phyloP scores from a whole-genome alignment of 1,284 basidiomycete genomes.

The Ustilago crameri region DNA sequence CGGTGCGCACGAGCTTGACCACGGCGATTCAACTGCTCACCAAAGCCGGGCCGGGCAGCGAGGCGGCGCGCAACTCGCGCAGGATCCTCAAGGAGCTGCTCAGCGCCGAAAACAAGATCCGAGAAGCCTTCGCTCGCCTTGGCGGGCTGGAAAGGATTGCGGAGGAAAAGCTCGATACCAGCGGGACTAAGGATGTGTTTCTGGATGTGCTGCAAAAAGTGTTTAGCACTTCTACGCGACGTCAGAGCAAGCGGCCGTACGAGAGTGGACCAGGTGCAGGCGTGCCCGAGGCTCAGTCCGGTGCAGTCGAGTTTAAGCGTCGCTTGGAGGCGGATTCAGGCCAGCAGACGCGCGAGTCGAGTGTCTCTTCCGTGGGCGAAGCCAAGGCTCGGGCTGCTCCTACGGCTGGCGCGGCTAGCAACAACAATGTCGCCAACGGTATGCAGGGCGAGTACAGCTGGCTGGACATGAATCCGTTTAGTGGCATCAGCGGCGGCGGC shows the following conservation, averaged over 20 bases:
- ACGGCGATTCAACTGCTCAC: slow-evolving; percentile 38
- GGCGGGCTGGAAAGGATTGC: slow-evolving; percentile 40
- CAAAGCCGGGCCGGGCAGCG: slow-evolving; percentile 37
- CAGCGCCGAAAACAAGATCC: slow-evolving; percentile 38
- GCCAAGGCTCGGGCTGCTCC: slow-evolving; percentile 3
- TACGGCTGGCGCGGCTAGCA: background rate
- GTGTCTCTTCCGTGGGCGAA: slow-evolving; percentile 15
- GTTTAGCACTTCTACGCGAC: slow-evolving; percentile 14
- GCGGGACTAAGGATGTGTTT: slow-evolving; percentile 40
- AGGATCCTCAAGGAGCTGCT: slow-evolving; percentile 43
- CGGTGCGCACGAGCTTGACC: slow-evolving; percentile 22
- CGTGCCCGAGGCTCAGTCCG: background rate
- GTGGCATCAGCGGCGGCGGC: slow-evolving; percentile 4
- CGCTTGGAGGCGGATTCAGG: slow-evolving; percentile 11
- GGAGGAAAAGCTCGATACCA: slow-evolving; percentile 28
- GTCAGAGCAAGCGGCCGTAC: slow-evolving; percentile 30
- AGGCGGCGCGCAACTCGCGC: slow-evolving; percentile 47
- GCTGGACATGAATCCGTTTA: slow-evolving; percentile 17
- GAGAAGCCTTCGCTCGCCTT: slow-evolving; percentile 27
- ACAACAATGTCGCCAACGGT: background rate
- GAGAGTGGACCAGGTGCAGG: slow-evolving; percentile 4
- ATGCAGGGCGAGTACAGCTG: slow-evolving; percentile 29
- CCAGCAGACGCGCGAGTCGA: slow-evolving; percentile 30
- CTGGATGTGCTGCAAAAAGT: slow-evolving; percentile 37
- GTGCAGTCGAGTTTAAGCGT: slow-evolving; percentile 9